Conservation (phyloP, 331 rosid species). For the Erythrophleum ivorense region DNA sequence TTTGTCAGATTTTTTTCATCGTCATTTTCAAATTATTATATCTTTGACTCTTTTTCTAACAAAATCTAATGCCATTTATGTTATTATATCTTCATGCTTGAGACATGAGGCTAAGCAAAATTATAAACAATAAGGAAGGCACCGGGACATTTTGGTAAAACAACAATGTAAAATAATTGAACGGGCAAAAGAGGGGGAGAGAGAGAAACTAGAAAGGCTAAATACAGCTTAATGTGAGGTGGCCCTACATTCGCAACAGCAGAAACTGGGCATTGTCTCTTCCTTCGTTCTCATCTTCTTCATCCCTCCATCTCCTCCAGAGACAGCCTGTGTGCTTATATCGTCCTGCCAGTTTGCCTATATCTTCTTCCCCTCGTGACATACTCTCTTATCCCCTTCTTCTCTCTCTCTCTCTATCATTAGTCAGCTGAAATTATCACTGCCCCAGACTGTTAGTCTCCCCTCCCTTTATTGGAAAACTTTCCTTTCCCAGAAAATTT, state of each 20-base stretch:
- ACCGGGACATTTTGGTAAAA: constrained; percentile 43
- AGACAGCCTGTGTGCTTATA: background rate
- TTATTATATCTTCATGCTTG: no score
- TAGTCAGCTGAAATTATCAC: background rate
- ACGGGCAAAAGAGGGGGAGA: background rate
- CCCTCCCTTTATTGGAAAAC: constrained; percentile 28
- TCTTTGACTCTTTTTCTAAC: background rate
- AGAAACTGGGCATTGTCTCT: constrained; percentile 66
- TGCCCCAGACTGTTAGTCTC: background rate
- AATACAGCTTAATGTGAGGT: background rate
- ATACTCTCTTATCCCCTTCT: constrained; percentile 28
- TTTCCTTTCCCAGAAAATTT: constrained; percentile 42
- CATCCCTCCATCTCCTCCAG: constrained; percentile 1
- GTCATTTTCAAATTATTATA: background rate
- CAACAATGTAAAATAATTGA: constrained; percentile 47
- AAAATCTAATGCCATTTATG: background rate
- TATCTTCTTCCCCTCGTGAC: constrained; percentile 45
- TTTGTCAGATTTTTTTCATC: background rate
- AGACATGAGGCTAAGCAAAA: background rate
- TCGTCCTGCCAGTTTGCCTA: constrained; percentile 26
- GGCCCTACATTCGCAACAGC: constrained; percentile 59
- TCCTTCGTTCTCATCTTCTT: constrained; percentile 52
- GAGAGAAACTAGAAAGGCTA: constrained; percentile 10
- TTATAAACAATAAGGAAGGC: background rate
- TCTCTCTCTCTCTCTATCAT: background rate